Percentiles rank a stretch among this genome's conserved stretches.
Conservation (phyloP, 352 stramenopile genomes). For the Albugo laibachii region DNA sequence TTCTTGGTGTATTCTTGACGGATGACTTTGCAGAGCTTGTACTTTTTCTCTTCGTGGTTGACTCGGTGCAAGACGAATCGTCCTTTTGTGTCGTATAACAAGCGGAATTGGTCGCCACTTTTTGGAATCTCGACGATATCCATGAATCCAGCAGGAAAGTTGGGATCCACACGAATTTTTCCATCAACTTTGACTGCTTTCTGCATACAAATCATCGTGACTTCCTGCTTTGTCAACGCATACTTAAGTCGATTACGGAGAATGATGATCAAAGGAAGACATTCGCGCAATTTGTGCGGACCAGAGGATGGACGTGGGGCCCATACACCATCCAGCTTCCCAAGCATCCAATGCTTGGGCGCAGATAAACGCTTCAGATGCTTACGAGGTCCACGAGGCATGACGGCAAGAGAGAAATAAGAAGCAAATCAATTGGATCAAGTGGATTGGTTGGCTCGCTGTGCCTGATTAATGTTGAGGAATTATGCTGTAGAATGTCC, state of each 20-base stretch:
- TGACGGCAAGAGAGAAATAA: constrained; percentile 14
- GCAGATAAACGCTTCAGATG: constrained; percentile 76
- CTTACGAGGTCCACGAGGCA: constrained; percentile 74
- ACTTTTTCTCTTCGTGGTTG: constrained; percentile 91
- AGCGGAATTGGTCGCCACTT: constrained; percentile 91
- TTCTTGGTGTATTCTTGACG: constrained; percentile 89
- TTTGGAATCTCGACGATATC: constrained; percentile 97
- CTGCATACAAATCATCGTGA: constrained; percentile 98
- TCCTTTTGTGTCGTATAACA: constrained; percentile 98
- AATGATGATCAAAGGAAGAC: constrained; percentile 94
- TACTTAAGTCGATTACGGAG: constrained; percentile 99
- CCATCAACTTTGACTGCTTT: constrained; percentile 97
- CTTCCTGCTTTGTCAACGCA: constrained; percentile 95
- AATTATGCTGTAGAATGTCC: no score
- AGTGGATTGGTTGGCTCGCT: no score
- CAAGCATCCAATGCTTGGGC: constrained; percentile 81
- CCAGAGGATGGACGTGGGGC: constrained; percentile 87
- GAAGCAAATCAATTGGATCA: not conserved
- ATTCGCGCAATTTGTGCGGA: constrained; percentile 98
- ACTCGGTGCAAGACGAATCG: constrained; percentile 96
- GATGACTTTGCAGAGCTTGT: constrained; percentile 98
- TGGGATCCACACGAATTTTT: constrained; percentile 92
- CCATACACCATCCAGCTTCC: constrained; percentile 84
- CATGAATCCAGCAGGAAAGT: constrained; percentile 98
- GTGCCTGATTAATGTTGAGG: no score